Percentiles rank a stretch among this genome's conserved stretches.
These are phyloP conservation scores for Aspergillus asperescens DNA, from an alignment of 495 filamentous ascomycete genomes.

Conservation along the genomic window DNA sequence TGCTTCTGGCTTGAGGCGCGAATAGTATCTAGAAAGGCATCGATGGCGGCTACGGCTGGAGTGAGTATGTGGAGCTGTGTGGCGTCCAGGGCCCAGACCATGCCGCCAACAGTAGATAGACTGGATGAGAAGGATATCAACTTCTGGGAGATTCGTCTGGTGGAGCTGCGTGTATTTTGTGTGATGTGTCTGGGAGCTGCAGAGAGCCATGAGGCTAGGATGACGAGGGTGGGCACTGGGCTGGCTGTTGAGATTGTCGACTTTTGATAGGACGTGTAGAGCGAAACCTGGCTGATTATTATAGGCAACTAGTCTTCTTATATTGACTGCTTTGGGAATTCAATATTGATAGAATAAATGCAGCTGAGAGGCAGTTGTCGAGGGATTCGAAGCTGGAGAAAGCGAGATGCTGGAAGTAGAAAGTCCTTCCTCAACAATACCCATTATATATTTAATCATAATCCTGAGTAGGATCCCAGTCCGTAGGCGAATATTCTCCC, in stretches of 20 bases:
- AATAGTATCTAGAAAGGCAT: not conserved
- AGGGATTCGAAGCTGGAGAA: too few relatives aligned
- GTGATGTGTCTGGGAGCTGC: not conserved
- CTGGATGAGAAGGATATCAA: not conserved
- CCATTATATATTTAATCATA: slow-evolving; percentile 29
- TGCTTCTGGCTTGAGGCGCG: not conserved
- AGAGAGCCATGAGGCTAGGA: too few relatives aligned
- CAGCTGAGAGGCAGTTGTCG: too few relatives aligned
- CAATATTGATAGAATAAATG: too few relatives aligned
- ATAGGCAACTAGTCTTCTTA: too few relatives aligned
- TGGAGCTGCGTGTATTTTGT: not conserved
- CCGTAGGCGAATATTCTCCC: slow-evolving; percentile 52
- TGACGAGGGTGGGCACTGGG: too few relatives aligned
- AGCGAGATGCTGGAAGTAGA: too few relatives aligned
- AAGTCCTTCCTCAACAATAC: too few relatives aligned
- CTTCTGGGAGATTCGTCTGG: not conserved
- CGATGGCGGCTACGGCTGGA: not conserved
- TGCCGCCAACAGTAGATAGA: not conserved
- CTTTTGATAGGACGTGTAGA: too few relatives aligned
- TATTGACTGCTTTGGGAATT: too few relatives aligned
- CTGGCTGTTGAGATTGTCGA: too few relatives aligned
- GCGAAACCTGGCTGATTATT: too few relatives aligned
- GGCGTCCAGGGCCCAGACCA: not conserved
- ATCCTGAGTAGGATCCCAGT: slow-evolving; percentile 59
- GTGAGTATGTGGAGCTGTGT: not conserved